These are phyloP conservation scores for Cyclotella baltica DNA, from an alignment of 108 stramenopile genomes.

Conservation along the genomic window DNA sequence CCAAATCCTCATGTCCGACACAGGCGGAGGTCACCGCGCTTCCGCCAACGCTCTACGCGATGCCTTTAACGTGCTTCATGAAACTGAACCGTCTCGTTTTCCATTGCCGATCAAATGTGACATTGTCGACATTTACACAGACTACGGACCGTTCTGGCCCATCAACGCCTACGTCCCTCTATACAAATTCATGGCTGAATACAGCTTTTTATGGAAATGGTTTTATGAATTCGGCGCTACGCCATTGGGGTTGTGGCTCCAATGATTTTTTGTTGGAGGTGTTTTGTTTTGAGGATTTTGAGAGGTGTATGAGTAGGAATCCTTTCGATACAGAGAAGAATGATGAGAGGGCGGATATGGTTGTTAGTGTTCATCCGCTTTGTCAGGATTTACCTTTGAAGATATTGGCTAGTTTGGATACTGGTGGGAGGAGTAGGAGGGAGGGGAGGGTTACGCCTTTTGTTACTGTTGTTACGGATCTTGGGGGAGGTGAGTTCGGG, in stretches of 20 bases:
- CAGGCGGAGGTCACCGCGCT: conserved; percentile 90
- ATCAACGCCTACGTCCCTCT: conserved; percentile 65
- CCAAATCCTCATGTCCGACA: conserved; percentile 89
- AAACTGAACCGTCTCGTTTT: conserved; percentile 50
- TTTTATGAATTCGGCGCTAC: conserved; percentile 80
- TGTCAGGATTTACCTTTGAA: conserved; percentile 92
- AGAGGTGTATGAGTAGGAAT: conserved; percentile 68
- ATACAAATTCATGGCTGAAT: conserved; percentile 89
- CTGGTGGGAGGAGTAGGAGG: conserved; percentile 46
- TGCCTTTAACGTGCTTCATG: conserved; percentile 74
- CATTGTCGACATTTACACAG: conserved; percentile 89
- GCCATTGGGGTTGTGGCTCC: conserved; percentile 70
- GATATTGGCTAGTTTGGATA: conserved; percentile 70
- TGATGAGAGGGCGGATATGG: conserved; percentile 81
- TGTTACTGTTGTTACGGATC: conserved; percentile 96
- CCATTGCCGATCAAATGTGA: conserved; percentile 71
- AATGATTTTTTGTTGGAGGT: conserved; percentile 71
- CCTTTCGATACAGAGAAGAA: conserved; percentile 39
- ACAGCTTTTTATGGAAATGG: conserved; percentile 76
- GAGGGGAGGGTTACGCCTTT: conserved; percentile 79
- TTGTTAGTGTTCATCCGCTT: conserved; percentile 96
- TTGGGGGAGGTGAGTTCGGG: conserved; percentile 73
- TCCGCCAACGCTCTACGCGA: conserved; percentile 85
- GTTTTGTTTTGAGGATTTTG: conserved; percentile 53
- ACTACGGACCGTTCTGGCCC: conserved; percentile 85